These are phyloP conservation scores for Misopates orontium DNA, from an alignment of 257 asterid species.

Conservation along the genomic window DNA sequence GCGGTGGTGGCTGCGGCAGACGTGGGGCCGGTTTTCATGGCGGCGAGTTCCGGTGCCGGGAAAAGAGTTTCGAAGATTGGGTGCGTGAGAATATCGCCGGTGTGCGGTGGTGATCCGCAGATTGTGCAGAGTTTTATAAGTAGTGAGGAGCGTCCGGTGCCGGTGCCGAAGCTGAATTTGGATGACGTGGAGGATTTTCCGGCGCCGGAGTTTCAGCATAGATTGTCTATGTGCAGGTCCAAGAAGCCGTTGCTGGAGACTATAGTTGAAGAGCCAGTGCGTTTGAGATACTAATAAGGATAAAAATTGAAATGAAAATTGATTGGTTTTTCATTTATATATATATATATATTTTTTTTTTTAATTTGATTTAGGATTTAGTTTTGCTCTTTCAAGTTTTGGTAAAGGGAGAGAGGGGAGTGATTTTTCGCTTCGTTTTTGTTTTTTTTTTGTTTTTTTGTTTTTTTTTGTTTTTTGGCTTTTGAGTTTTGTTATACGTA, in stretches of 20 bases:
- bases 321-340: no score
- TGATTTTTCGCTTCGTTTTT: not conserved
- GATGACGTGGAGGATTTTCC: slow-evolving; percentile 37
- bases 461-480: not conserved
- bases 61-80: slow-evolving; percentile 40
- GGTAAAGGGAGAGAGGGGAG: not conserved
- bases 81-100: slow-evolving; percentile 42
- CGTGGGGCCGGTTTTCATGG: slow-evolving; percentile 38
- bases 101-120: slow-evolving; percentile 9
- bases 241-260: slow-evolving; percentile 64
- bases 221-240: slow-evolving; percentile 45
- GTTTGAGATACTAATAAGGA: not conserved
- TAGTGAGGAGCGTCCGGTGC: not conserved
- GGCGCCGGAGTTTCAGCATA: slow-evolving; percentile 36
- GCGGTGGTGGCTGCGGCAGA: slow-evolving; percentile 47
- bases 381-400: slow-evolving; percentile 22
- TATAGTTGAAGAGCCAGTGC: slow-evolving; percentile 23
- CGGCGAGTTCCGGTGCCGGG: slow-evolving; percentile 37
- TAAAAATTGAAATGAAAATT: no score
- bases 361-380: no score
- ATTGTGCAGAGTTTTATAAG: slow-evolving; percentile 17
- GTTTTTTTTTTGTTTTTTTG: not conserved
- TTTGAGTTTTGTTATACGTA: no score
- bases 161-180: slow-evolving; percentile 30
- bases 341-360: no score